These are phyloP conservation scores for Nicotiana paniculata DNA, from an alignment of 257 asterid species.

Conservation along the genomic window DNA sequence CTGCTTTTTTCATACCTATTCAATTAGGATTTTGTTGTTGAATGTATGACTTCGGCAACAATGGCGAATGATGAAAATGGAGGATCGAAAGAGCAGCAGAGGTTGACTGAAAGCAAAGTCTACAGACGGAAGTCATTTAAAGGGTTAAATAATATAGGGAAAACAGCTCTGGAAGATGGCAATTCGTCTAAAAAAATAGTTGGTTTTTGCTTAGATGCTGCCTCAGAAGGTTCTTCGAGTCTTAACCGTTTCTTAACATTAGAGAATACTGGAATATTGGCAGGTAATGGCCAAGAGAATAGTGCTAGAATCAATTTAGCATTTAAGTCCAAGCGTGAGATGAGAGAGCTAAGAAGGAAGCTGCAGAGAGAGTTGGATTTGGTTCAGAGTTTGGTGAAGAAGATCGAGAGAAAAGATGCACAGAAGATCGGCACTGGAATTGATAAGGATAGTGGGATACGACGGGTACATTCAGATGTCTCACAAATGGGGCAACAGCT, in stretches of 20 bases:
- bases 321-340: conserved; percentile 60
- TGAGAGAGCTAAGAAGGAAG: conserved; percentile 58
- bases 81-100: conserved; percentile 49
- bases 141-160: conserved; percentile 32
- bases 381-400: conserved; percentile 58
- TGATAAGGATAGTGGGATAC: conserved; percentile 26
- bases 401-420: conserved; percentile 53
- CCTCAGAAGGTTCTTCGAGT: conserved; percentile 42
- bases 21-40: conserved; percentile 18
- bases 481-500: conserved; percentile 31
- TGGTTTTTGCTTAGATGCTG: conserved; percentile 30
- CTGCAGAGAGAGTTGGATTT: conserved; percentile 63
- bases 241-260: conserved; percentile 7
- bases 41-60: conserved; percentile 23
- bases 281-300: conserved; percentile 36
- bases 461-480: conserved; percentile 15
- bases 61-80: conserved; percentile 50
- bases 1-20: conserved; percentile 4
- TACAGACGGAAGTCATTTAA: conserved; percentile 56
- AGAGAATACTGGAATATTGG: conserved; percentile 24
- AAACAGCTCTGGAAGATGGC: conserved; percentile 31
- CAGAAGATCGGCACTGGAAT: conserved; percentile 23
- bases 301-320: conserved; percentile 54
- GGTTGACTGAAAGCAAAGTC: conserved; percentile 53
- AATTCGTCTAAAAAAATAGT: conserved; percentile 23